A percentile compares a stretch with the other conserved stretches of the same genome.
These are phyloP conservation scores for Syzygium malaccense DNA, from an alignment of 441 rosid species.

Conservation along the genomic window DNA sequence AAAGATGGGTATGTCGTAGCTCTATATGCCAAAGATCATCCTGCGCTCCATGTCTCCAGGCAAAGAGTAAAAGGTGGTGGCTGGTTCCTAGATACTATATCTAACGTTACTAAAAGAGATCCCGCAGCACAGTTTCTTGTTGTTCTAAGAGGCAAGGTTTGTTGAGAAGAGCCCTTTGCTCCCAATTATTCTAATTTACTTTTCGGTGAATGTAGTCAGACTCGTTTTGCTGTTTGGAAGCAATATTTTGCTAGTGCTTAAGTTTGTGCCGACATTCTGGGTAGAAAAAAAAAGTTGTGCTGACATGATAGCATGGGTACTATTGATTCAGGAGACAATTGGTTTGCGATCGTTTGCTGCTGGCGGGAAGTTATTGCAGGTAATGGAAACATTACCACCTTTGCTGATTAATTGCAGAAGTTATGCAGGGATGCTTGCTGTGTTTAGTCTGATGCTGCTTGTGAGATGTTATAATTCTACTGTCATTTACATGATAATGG, in stretches of 20 bases:
- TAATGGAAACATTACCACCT: slow-evolving; percentile 12
- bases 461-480: background rate
- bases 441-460: background rate
- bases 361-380: slow-evolving; percentile 99
- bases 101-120: slow-evolving; percentile 88
- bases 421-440: background rate
- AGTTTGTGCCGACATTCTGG: background rate
- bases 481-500: background rate
- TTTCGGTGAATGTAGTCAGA: background rate
- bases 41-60: slow-evolving; percentile 76
- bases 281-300: background rate
- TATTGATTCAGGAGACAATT: slow-evolving; percentile 62
- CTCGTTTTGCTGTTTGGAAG: background rate
- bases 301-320: slow-evolving; percentile 5
- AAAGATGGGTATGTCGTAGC: slow-evolving; percentile 92
- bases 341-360: slow-evolving; percentile 98
- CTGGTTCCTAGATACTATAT: slow-evolving; percentile 85
- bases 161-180: background rate
- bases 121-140: slow-evolving; percentile 98
- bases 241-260: background rate
- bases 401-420: background rate
- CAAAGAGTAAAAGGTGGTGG: slow-evolving; percentile 97
- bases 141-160: slow-evolving; percentile 79
- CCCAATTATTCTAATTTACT: background rate
- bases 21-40: slow-evolving; percentile 64